Conservation (phyloP, 768 basidiomycete species). For the Baorangia bicolor region DNA sequence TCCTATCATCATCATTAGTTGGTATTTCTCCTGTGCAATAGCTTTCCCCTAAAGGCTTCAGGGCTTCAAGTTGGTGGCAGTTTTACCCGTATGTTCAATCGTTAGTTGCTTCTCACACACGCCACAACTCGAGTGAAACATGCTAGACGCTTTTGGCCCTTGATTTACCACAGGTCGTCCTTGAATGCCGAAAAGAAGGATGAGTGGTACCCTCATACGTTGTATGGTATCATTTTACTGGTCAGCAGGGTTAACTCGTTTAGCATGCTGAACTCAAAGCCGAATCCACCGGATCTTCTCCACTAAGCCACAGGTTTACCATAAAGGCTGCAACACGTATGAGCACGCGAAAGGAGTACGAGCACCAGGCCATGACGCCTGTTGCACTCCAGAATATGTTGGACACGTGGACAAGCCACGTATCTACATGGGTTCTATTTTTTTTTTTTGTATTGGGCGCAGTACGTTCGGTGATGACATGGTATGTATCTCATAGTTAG, state of each 20-base stretch:
- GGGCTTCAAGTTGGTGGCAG: not conserved
- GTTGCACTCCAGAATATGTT: not conserved
- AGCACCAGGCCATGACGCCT: not conserved
- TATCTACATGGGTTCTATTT: not conserved
- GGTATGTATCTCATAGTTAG: not conserved
- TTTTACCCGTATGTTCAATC: not conserved
- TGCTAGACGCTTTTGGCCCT: not conserved
- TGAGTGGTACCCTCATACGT: not conserved
- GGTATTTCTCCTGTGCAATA: not conserved
- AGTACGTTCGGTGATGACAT: not conserved
- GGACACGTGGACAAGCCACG: not conserved
- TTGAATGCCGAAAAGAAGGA: not conserved
- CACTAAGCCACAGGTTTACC: not conserved
- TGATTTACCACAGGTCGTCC: not conserved
- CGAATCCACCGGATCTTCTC: no score
- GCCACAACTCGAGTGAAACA: not conserved
- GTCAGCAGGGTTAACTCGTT: not conserved
- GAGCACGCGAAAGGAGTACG: no score
- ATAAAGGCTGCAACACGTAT: not conserved
- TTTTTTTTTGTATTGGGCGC: not conserved
- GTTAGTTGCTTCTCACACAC: not conserved
- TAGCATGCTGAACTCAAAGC: not conserved
- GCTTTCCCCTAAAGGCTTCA: not conserved
- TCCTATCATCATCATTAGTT: no score
- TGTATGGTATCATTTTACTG: not conserved